A percentile compares a stretch with the other conserved stretches of the same genome.
Conservation (phyloP, 345 rosid species). For the Angophora floribunda region DNA sequence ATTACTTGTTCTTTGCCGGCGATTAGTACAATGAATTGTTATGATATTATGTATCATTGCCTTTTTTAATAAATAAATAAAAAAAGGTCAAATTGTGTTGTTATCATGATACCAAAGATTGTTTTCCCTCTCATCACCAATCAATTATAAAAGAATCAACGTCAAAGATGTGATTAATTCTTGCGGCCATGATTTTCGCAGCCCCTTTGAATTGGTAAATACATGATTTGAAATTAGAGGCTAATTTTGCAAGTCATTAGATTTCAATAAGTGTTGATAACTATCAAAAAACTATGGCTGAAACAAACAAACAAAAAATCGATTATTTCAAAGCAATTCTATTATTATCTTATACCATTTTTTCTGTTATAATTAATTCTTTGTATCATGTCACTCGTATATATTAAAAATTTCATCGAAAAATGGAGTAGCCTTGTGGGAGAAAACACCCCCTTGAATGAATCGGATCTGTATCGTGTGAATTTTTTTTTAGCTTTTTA, state of each 20-base stretch:
- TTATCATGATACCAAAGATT: background rate
- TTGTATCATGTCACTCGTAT: background rate
- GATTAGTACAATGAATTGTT: background rate
- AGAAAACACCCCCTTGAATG: background rate
- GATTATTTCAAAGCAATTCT: too few species aligned
- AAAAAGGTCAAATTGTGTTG: background rate
- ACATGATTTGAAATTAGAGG: background rate
- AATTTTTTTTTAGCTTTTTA: too few species aligned
- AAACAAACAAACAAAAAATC: too few species aligned
- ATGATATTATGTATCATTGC: background rate
- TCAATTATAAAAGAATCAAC: background rate
- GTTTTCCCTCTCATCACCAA: background rate
- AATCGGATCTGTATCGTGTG: background rate
- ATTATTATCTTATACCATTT: too few species aligned
- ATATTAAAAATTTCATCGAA: fast-evolving
- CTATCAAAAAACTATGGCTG: too few species aligned
- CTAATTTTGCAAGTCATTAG: background rate
- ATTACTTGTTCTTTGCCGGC: background rate
- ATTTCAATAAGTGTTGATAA: too few species aligned
- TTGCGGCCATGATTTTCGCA: too few species aligned
- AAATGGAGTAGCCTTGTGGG: background rate
- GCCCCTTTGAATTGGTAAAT: too few species aligned
- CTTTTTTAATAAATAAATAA: background rate
- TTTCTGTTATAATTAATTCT: too few species aligned
- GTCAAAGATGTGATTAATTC: background rate